These are phyloP conservation scores for Cytospora piceicola DNA, from an alignment of 2,329 filamentous ascomycete species.

Conservation along the genomic window DNA sequence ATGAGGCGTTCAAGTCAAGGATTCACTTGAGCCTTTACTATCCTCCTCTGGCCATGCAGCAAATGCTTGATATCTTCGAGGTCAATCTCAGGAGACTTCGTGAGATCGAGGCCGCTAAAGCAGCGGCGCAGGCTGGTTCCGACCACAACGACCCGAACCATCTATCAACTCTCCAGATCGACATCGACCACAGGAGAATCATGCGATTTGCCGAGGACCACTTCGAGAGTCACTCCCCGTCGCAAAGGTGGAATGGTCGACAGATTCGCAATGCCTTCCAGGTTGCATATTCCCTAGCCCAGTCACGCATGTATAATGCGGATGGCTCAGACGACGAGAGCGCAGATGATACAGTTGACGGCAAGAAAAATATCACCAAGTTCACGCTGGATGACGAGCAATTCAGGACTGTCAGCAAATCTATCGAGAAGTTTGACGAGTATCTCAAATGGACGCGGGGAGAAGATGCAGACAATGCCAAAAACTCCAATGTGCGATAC, in stretches of 20 bases:
- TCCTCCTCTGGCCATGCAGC: slow-evolving; percentile 32
- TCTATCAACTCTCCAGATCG: not conserved
- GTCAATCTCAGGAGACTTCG: slow-evolving; percentile 34
- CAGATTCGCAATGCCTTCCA: slow-evolving; percentile 25
- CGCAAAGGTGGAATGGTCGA: slow-evolving; percentile 23
- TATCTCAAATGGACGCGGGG: slow-evolving; percentile 20
- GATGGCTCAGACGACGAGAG: slow-evolving; percentile 9
- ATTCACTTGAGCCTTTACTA: slow-evolving; percentile 46
- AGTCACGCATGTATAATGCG: not conserved
- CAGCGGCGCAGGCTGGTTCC: too few species aligned
- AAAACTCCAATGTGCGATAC: not conserved
- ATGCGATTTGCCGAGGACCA: not conserved
- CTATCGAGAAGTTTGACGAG: slow-evolving; percentile 18
- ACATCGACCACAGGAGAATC: slow-evolving; percentile 4
- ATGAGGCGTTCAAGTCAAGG: slow-evolving; percentile 49
- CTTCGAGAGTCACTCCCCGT: not conserved
- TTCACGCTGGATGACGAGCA: slow-evolving; percentile 1
- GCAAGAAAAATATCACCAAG: too few species aligned
- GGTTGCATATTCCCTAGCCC: slow-evolving; percentile 26
- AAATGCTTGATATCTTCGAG: slow-evolving; percentile 37
- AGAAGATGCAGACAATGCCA: slow-evolving; percentile 11
- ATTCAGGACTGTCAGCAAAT: slow-evolving; percentile 11
- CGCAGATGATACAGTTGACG: not conserved
- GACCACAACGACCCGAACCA: not conserved
- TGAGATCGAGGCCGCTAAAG: slow-evolving; percentile 12